These are phyloP conservation scores for Yamadazyma blattariae DNA, from an alignment of 1,139 yeast species.

Conservation along the genomic window DNA sequence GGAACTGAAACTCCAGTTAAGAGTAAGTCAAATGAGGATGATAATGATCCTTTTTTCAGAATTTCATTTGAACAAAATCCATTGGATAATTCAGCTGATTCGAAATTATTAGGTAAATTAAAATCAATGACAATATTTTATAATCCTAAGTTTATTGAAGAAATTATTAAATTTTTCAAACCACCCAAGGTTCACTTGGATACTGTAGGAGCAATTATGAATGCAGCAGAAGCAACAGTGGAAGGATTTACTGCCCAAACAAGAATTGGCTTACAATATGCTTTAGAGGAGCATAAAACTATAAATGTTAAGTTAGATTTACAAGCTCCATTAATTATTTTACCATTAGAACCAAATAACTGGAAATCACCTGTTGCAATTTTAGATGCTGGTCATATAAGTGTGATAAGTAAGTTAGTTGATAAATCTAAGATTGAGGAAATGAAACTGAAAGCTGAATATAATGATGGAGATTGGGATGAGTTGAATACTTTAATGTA, in stretches of 20 bases:
- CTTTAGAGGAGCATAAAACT: conserved; percentile 91
- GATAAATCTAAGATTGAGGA: conserved; percentile 68
- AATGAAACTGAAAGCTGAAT: conserved; percentile 65
- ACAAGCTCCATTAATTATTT: conserved; percentile 89
- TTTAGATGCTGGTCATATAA: conserved; percentile 94
- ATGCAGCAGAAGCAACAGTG: conserved; percentile 93
- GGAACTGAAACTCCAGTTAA: conserved; percentile 10
- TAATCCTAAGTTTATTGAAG: conserved; percentile 78
- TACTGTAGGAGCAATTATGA: conserved; percentile 87
- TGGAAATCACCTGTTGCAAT: conserved; percentile 88
- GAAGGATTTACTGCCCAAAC: conserved; percentile 90
- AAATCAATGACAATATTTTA: conserved; percentile 89
- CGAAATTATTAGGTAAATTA: conserved; percentile 67
- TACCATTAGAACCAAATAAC: conserved; percentile 78
- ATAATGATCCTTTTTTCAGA: conserved; percentile 70
- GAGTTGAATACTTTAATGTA: conserved; percentile 78
- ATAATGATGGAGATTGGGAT: conserved; percentile 69
- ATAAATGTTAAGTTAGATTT: conserved; percentile 80
- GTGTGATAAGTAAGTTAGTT: conserved; percentile 77
- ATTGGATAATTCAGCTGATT: conserved; percentile 77
- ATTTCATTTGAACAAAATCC: conserved; percentile 85
- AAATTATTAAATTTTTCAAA: conserved; percentile 68
- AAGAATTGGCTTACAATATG: conserved; percentile 87
- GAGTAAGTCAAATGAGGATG: conserved; percentile 13
- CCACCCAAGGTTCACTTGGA: conserved; percentile 87